Evolutionary conservation across 805 yeast genomes (phyloP).

Genomic region (Scheffersomyces stipitis): DNA sequence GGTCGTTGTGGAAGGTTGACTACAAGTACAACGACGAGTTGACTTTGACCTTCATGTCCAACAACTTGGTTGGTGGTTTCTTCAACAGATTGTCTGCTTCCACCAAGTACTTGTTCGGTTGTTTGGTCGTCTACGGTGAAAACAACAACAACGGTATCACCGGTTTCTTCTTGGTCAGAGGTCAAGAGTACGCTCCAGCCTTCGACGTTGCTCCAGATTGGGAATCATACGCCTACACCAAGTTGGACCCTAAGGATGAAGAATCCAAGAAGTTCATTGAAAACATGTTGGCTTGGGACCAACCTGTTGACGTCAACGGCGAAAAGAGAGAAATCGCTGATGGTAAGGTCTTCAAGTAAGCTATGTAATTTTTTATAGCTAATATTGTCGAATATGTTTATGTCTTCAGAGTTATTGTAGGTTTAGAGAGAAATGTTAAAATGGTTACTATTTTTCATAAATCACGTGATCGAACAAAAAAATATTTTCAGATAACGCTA

Average conservation of each 20-base stretch:
- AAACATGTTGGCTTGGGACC: constrained; percentile 98
- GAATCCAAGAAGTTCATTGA: constrained; percentile 78
- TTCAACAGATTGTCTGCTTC: constrained; percentile 92
- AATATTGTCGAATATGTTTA: background rate
- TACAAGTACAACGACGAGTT: constrained; percentile 98
- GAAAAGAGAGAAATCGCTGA: constrained; percentile 86
- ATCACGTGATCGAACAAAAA: no score
- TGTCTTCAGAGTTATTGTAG: no score
- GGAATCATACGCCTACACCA: constrained; percentile 87
- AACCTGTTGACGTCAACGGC: constrained; percentile 82
- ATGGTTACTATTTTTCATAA: no score
- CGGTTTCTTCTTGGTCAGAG: constrained; percentile 94
- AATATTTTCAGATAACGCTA: no score
- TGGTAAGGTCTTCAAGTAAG: constrained; percentile 95
- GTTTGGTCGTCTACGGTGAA: constrained; percentile 94
- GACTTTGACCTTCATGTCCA: constrained; percentile 96
- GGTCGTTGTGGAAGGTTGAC: constrained; percentile 93
- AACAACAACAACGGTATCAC: constrained; percentile 97
- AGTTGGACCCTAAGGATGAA: constrained; percentile 75
- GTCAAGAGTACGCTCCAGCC: constrained; percentile 88
- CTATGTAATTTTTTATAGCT: constrained; percentile 2
- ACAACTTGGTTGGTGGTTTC: constrained; percentile 97
- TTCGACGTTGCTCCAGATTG: constrained; percentile 99
- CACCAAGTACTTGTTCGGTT: constrained; percentile 91
- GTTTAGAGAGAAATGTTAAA: no score